Evolutionary conservation across 2,329 filamentous ascomycete species (phyloP).

Genomic region (Alternaria gansuensis): DNA sequence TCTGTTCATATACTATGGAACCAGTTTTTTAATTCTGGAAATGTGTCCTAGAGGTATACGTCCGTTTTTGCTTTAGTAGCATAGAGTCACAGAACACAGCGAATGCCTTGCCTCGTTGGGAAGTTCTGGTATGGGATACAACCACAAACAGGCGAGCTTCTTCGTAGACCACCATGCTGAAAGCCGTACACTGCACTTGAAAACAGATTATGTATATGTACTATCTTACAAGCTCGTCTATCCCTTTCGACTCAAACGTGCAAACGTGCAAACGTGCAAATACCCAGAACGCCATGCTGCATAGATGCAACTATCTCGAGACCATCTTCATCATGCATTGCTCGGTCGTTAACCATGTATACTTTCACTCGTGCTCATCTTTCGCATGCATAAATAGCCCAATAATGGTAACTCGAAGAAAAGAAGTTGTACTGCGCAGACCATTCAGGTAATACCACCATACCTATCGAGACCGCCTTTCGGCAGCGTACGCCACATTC

Average conservation of each 20-base stretch:
- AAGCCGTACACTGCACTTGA: background rate
- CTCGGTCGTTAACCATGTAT: constrained; percentile 13
- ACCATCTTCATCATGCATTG: constrained; percentile 8
- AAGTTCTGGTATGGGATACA: background rate
- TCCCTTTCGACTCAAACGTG: background rate
- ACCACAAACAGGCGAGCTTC: background rate
- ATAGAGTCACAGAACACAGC: background rate
- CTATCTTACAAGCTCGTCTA: constrained; percentile 18
- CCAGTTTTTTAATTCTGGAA: background rate
- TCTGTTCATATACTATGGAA: background rate
- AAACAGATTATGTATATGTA: constrained; percentile 14
- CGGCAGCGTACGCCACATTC: constrained; percentile 14
- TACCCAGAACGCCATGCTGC: constrained; percentile 15
- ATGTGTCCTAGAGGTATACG: background rate
- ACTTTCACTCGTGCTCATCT: constrained; percentile 15
- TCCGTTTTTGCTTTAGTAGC: background rate
- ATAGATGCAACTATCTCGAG: constrained; percentile 9
- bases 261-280: constrained; percentile 3
- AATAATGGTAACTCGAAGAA: constrained; percentile 5
- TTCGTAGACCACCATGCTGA: background rate
- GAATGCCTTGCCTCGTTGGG: too few species aligned
- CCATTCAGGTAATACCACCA: background rate
- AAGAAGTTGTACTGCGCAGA: background rate
- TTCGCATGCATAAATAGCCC: constrained; percentile 12
- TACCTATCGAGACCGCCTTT: constrained; percentile 11